These are phyloP conservation scores for Platismatia glauca DNA, from an alignment of 495 filamentous ascomycete genomes.

Conservation along the genomic window DNA sequence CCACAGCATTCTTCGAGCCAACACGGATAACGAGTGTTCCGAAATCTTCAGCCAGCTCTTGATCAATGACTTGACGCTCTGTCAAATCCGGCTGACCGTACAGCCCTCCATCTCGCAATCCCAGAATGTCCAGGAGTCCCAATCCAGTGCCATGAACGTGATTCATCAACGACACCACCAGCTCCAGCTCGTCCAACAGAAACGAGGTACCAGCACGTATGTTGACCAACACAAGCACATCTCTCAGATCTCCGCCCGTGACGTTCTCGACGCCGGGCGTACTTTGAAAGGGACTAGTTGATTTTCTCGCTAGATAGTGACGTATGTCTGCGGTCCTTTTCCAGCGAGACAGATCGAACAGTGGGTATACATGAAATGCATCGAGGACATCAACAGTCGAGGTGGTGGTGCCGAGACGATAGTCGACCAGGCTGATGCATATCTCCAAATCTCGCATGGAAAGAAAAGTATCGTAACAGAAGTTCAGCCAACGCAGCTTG, in stretches of 20 bases:
- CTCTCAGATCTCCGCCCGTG: neutral
- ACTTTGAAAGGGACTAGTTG: neutral
- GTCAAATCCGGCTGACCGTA: neutral
- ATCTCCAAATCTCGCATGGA: neutral
- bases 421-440: neutral
- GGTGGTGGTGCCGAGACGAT: neutral
- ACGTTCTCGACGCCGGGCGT: too few relatives aligned
- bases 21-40: neutral
- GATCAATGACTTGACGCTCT: neutral
- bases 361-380: neutral
- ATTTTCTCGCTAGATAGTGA: neutral
- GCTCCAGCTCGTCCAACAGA: neutral
- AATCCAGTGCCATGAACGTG: neutral
- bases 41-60: neutral
- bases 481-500: neutral
- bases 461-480: neutral
- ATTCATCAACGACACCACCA: slow-evolving; percentile 1
- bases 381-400: neutral
- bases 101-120: neutral
- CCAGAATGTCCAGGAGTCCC: neutral
- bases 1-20: neutral
- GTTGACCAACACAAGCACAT: neutral
- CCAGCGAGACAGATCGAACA: neutral
- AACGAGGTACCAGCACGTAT: neutral
- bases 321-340: neutral